Conservation (phyloP, 73 alveolate genomes). For the Tetrahymena borealis region DNA sequence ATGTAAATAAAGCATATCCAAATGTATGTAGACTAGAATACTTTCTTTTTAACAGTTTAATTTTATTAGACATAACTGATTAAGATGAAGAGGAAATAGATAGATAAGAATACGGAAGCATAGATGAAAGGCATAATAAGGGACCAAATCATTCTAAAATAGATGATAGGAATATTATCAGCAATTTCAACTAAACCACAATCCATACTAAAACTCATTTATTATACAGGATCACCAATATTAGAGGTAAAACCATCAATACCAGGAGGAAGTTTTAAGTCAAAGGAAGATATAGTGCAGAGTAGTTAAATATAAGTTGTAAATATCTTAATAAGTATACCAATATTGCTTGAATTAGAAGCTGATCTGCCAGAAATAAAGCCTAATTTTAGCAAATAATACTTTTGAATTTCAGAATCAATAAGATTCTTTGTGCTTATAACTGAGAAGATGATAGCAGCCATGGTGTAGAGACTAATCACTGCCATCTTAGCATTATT, state of each 20-base stretch:
- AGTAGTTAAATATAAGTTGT: background rate
- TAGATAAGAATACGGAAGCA: background rate
- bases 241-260: background rate
- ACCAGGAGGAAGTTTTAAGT: background rate
- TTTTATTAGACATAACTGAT: too few relatives aligned
- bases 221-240: background rate
- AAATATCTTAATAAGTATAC: slow-evolving; percentile 1
- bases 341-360: background rate
- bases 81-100: background rate
- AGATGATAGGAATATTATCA: background rate
- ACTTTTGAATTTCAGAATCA: background rate
- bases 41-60: background rate
- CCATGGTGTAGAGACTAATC: background rate
- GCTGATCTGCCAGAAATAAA: too few relatives aligned
- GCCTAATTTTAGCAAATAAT: background rate
- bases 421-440: background rate
- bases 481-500: background rate
- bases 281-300: background rate
- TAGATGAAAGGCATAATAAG: background rate
- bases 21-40: background rate
- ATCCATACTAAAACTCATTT: background rate
- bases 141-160: background rate
- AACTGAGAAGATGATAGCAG: background rate
- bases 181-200: background rate
- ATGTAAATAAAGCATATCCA: background rate